phyloP scores from a whole-genome alignment of 306 rosid species.

The Hippophae tibetana region DNA sequence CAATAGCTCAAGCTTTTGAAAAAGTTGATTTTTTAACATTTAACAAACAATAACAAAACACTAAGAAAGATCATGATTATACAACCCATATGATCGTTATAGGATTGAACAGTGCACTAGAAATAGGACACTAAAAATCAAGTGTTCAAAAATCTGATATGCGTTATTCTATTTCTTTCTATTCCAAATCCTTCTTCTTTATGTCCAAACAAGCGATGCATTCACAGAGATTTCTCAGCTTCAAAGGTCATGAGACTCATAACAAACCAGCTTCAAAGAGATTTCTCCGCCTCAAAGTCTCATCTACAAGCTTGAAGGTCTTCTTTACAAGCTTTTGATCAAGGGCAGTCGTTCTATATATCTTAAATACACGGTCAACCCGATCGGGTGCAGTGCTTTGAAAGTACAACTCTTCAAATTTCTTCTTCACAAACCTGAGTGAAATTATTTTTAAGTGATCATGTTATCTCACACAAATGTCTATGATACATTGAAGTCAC shows the following conservation, averaged over 20 bases:
- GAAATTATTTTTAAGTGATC: background rate
- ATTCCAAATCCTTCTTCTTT: constrained; percentile 11
- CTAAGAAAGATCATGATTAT: too few species aligned
- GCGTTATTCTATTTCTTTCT: background rate
- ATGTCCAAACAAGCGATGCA: constrained; percentile 10
- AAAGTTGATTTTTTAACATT: too few species aligned
- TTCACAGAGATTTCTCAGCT: constrained; percentile 2
- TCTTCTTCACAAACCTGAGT: constrained; percentile 92
- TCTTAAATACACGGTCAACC: constrained; percentile 85
- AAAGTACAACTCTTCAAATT: constrained; percentile 84
- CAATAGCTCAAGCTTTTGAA: too few species aligned
- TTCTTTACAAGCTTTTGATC: constrained; percentile 98
- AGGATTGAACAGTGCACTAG: constrained; percentile 37
- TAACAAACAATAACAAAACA: too few species aligned
- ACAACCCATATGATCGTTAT: constrained; percentile 1
- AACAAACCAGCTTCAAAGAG: constrained; percentile 93
- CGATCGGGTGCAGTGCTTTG: constrained; percentile 85
- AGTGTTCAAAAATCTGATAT: constrained; percentile 37
- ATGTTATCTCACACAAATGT: background rate
- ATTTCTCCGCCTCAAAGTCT: constrained; percentile 84
- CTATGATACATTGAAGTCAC: background rate
- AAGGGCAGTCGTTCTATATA: constrained; percentile 89
- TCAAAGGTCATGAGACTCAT: constrained; percentile 22
- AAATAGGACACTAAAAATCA: constrained; percentile 41
- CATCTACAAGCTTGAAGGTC: constrained; percentile 96